Evolutionary conservation across 306 rosid species (phyloP).

Genomic region (Dicorynia guianensis): DNA sequence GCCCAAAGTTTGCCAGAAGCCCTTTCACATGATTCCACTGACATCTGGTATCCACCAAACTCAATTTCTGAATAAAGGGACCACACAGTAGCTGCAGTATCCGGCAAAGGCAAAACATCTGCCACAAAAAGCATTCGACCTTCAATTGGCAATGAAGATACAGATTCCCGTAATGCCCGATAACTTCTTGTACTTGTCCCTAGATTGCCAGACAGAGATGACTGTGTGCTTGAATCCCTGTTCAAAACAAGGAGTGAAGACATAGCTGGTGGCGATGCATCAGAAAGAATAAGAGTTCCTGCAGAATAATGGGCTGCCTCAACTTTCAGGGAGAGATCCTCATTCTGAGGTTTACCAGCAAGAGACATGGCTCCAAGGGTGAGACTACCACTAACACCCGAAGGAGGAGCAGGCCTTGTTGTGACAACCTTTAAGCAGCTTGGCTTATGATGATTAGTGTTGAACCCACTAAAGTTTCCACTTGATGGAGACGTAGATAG

Average conservation of each 20-base stretch:
- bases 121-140: constrained; percentile 98
- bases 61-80: constrained; percentile 91
- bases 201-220: constrained; percentile 61
- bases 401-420: constrained; percentile 96
- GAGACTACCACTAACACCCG: constrained; percentile 89
- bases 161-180: constrained; percentile 86
- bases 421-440: constrained; percentile 92
- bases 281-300: constrained; percentile 92
- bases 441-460: constrained; percentile 70
- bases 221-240: constrained; percentile 77
- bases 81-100: constrained; percentile 72
- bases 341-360: constrained; percentile 83
- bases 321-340: constrained; percentile 87
- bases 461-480: constrained; percentile 81
- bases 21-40: constrained; percentile 75
- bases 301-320: constrained; percentile 93
- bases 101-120: constrained; percentile 87
- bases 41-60: constrained; percentile 74
- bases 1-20: constrained; percentile 91
- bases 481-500: constrained; percentile 91
- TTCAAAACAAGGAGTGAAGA: constrained; percentile 90
- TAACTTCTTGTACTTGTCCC: constrained; percentile 75
- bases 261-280: constrained; percentile 84
- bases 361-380: constrained; percentile 87
- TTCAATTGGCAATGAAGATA: constrained; percentile 89